Evolutionary conservation across 768 basidiomycete species (phyloP).

Genomic region (Scleroderma bovista): DNA sequence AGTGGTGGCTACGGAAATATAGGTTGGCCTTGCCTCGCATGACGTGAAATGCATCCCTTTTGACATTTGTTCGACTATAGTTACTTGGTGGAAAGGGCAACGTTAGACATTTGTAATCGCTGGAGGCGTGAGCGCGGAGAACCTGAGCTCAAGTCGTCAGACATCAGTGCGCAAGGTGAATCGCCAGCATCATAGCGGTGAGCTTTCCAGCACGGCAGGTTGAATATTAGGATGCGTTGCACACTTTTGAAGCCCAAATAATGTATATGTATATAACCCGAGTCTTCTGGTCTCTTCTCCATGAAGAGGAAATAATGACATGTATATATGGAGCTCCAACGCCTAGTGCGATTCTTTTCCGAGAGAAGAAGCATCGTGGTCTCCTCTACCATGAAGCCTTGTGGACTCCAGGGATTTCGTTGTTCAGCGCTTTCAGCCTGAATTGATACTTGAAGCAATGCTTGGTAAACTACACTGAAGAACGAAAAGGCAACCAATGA

Average conservation of each 20-base stretch:
- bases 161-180: conserved; percentile 39
- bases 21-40: conserved; percentile 39
- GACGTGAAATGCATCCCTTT: not conserved
- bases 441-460: conserved; percentile 75
- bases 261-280: conserved; percentile 1
- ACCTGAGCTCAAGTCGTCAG: conserved; percentile 54
- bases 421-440: conserved; percentile 73
- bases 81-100: conserved; percentile 71
- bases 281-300: not conserved
- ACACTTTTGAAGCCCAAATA: not conserved
- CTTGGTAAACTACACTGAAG: not conserved
- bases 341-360: not conserved
- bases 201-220: not conserved
- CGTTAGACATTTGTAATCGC: conserved; percentile 69
- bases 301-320: not conserved
- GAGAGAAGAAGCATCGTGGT: not conserved
- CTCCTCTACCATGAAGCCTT: conserved; percentile 82
- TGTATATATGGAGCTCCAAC: not conserved
- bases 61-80: conserved; percentile 33
- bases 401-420: conserved; percentile 80
- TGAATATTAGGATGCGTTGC: not conserved
- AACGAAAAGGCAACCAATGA: conserved; percentile 3
- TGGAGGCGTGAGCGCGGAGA: conserved; percentile 87
- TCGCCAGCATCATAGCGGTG: conserved; percentile 18
- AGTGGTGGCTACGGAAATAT: conserved; percentile 78